Evolutionary conservation across 805 yeast species (phyloP).

Genomic region (Schwanniomyces occidentalis): DNA sequence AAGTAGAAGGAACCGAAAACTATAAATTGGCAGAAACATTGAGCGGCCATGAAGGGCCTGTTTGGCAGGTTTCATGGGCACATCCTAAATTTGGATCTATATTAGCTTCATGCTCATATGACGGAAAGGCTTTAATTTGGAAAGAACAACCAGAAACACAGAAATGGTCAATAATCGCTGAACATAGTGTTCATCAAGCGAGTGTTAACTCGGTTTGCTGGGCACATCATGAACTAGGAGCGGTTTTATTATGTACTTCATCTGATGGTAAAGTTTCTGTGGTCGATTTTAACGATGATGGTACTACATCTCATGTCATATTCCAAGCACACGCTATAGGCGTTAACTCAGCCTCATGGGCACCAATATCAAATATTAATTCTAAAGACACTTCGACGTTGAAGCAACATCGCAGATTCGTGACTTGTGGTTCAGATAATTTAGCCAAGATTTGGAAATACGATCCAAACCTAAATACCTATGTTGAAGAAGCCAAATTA

Average conservation of each 20-base stretch:
- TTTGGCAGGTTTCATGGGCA: conserved; percentile 99
- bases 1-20: conserved; percentile 76
- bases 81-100: conserved; percentile 97
- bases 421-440: conserved; percentile 94
- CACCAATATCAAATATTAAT: conserved; percentile 52
- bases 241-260: conserved; percentile 84
- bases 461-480: conserved; percentile 54
- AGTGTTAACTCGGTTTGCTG: conserved; percentile 92
- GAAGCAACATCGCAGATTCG: conserved; percentile 68
- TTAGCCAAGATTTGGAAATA: conserved; percentile 87
- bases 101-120: conserved; percentile 92
- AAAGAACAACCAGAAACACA: conserved; percentile 78
- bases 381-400: conserved; percentile 27
- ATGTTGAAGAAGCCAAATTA: conserved; percentile 71
- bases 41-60: conserved; percentile 95
- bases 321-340: conserved; percentile 90
- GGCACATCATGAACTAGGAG: conserved; percentile 98
- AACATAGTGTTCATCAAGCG: conserved; percentile 86
- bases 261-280: conserved; percentile 92
- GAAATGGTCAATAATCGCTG: conserved; percentile 84
- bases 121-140: conserved; percentile 94
- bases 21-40: conserved; percentile 83
- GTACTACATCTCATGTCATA: conserved; percentile 63
- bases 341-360: conserved; percentile 95
- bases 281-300: conserved; percentile 88